Percentiles rank a stretch among this genome's conserved stretches.
Evolutionary conservation across 768 basidiomycete species (phyloP).

Genomic region (Boletellus ananas): DNA sequence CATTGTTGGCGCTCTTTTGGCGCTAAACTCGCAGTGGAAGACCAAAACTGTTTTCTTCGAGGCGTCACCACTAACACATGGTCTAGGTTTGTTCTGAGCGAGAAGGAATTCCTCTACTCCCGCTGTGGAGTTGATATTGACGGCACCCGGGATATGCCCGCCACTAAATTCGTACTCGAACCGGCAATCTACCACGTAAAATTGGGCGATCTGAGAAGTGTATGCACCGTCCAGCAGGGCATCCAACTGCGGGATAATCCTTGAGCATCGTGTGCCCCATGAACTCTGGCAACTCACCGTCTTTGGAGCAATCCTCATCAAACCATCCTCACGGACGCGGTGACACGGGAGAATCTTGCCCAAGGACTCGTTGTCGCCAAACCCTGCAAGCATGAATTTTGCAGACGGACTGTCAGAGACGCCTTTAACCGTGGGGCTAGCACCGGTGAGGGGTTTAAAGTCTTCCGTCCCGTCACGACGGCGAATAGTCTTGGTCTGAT

Average conservation of each 20-base stretch:
- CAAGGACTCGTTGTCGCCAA: constrained; percentile 88
- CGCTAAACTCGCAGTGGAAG: constrained; percentile 98
- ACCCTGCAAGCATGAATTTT: constrained; percentile 61
- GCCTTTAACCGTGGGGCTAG: constrained; percentile 45
- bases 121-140: constrained; percentile 82
- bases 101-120: constrained; percentile 82
- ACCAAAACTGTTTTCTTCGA: constrained; percentile 79
- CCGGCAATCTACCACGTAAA: constrained; percentile 89
- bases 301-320: constrained; percentile 80
- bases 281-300: constrained; percentile 54
- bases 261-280: neutral
- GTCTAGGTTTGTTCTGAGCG: constrained; percentile 53
- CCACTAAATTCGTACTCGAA: constrained; percentile 96
- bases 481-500: constrained; percentile 72
- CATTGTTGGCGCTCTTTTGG: constrained; percentile 95
- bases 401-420: constrained; percentile 56
- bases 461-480: constrained; percentile 81
- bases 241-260: constrained; percentile 54
- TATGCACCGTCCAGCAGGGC: constrained; percentile 74
- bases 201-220: constrained; percentile 59
- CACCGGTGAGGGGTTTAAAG: constrained; percentile 70
- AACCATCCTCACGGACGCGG: constrained; percentile 88
- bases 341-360: constrained; percentile 95
- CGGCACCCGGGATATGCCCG: constrained; percentile 87
- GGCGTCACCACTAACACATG: constrained; percentile 71